Evolutionary conservation across 2,329 filamentous ascomycete species (phyloP).

Genomic region (Aureobasidium musti): DNA sequence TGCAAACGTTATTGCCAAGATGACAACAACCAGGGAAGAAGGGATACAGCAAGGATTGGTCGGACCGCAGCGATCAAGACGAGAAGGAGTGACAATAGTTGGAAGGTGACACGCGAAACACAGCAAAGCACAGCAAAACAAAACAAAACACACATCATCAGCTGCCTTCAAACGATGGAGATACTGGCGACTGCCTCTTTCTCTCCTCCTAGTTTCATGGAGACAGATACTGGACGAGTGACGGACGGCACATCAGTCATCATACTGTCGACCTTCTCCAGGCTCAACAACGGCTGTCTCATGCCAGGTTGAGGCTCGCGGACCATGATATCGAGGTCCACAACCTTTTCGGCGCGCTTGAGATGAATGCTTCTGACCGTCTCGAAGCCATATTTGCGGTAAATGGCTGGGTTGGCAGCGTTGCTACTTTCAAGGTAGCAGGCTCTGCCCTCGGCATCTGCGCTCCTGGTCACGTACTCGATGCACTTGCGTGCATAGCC

Average conservation of each 20-base stretch:
- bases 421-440: conserved; percentile 81
- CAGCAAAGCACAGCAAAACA: background rate
- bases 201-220: conserved; percentile 22
- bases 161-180: conserved; percentile 8
- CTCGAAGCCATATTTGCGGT: conserved; percentile 74
- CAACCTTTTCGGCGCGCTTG: conserved; percentile 56
- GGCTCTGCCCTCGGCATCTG: conserved; percentile 66
- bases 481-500: conserved; percentile 74
- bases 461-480: conserved; percentile 66
- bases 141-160: background rate
- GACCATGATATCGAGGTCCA: conserved; percentile 78
- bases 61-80: background rate
- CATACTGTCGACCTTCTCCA: conserved; percentile 29
- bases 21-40: background rate
- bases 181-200: conserved; percentile 18
- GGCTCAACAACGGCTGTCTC: conserved; percentile 18
- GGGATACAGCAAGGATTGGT: background rate
- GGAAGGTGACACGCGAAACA: background rate
- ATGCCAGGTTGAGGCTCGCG: conserved; percentile 59
- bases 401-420: conserved; percentile 67
- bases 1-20: background rate
- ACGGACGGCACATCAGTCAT: conserved; percentile 5
- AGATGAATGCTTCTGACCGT: conserved; percentile 64
- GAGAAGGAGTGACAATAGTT: conserved; percentile 14
- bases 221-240: conserved; percentile 8